phyloP scores from a whole-genome alignment of 495 filamentous ascomycete genomes.

The Astrothelium subdiscretum region DNA sequence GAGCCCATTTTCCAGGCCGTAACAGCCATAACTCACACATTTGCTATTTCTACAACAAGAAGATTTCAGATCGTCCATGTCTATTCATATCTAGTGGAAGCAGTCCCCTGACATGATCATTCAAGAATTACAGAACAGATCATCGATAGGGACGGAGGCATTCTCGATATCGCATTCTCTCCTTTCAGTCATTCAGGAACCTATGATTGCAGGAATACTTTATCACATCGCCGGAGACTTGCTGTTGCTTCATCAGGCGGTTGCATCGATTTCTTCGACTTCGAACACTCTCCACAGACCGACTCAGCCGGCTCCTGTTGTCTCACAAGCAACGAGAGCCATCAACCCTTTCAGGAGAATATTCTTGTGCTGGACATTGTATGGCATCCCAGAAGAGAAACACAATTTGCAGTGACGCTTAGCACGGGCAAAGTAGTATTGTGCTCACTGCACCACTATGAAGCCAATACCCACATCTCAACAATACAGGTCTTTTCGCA shows the following conservation, averaged over 20 bases:
- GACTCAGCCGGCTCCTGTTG: conserved; percentile 14
- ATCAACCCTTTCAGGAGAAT: conserved; percentile 34
- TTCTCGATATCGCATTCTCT: conserved; percentile 81
- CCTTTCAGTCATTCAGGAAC: conserved; percentile 26
- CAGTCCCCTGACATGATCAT: neutral
- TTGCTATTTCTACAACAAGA: too few species aligned
- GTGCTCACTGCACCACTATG: neutral
- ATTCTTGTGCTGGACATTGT: conserved; percentile 55
- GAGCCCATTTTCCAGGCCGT: too few species aligned
- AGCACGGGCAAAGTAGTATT: conserved; percentile 47
- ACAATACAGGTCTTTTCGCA: conserved; percentile 22
- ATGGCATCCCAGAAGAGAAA: conserved; percentile 48
- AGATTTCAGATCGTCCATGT: too few species aligned
- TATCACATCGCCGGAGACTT: conserved; percentile 32
- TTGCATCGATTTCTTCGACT: conserved; percentile 49
- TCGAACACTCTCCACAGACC: conserved; percentile 13
- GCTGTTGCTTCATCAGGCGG: conserved; percentile 67
- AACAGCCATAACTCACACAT: too few species aligned
- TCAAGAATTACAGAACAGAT: neutral
- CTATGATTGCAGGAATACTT: conserved; percentile 17
- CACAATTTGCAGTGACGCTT: conserved; percentile 52
- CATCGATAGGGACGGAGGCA: conserved; percentile 39
- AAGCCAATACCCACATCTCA: neutral
- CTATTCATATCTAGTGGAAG: too few species aligned
- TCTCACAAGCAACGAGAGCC: conserved; percentile 24